A percentile compares a stretch with the other conserved stretches of the same genome.
phyloP scores from a whole-genome alignment of 108 stramenopile species.

The Skeletonema marinoi region DNA sequence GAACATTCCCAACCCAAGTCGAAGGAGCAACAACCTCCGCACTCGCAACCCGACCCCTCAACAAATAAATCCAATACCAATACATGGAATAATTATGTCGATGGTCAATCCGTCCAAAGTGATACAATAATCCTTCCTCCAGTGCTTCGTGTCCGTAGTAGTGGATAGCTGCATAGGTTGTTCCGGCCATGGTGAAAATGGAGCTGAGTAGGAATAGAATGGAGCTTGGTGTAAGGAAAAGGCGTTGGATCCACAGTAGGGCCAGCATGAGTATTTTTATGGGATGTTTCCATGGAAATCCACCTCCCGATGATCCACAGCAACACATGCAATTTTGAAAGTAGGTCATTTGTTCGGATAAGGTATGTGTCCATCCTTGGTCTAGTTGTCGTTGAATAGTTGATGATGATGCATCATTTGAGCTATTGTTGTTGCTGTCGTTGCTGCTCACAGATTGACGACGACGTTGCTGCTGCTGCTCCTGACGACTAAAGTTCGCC shows the following conservation, averaged over 20 bases:
- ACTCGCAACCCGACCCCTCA: constrained; percentile 40
- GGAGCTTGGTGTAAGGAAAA: constrained; percentile 46
- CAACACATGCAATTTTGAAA: constrained; percentile 26
- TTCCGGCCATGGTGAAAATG: constrained; percentile 49
- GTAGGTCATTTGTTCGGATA: constrained; percentile 23
- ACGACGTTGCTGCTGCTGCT: constrained; percentile 19
- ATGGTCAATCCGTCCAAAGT: constrained; percentile 95
- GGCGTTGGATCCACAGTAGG: constrained; percentile 31
- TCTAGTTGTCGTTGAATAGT: neutral
- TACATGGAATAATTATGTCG: constrained; percentile 89
- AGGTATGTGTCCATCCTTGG: constrained; percentile 17
- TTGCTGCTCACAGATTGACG: neutral
- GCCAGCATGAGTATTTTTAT: constrained; percentile 16
- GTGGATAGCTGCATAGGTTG: constrained; percentile 63
- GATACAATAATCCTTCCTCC: constrained; percentile 92
- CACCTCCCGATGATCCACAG: neutral
- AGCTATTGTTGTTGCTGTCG: neutral
- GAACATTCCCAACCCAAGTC: neutral
- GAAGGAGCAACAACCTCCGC: neutral
- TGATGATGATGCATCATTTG: neutral
- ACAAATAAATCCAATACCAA: constrained; percentile 93
- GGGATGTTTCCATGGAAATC: constrained; percentile 50
- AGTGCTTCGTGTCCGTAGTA: constrained; percentile 81
- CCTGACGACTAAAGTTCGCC: constrained; percentile 55
- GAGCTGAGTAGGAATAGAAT: constrained; percentile 74